Base-by-base conservation (phyloP, 2,329 filamentous ascomycete species). In the Aureobasidium uvarum region DNA sequence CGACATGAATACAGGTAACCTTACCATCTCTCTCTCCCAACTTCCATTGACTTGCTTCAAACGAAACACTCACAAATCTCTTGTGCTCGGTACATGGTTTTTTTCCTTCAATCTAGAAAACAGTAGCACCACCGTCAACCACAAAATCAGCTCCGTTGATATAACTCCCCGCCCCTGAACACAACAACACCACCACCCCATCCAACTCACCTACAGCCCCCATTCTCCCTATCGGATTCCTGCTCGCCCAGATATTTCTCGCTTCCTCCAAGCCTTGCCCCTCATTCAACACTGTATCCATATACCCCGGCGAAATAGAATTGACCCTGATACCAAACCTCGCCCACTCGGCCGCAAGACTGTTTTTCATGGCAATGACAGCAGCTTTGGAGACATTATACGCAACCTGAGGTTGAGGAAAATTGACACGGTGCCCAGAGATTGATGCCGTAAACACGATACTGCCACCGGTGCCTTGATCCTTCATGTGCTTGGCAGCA, bases 301-400 rank as follows among this genome's bases (percentile, higher is more conserved):
- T 91, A 70, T 92, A 92, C 0, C 89, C 89, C 0, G 90, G 90
- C 45, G 83, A 86, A 51, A 93, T 81, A 20, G 81, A 85, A 70
- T 93, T 92, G 5, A 89, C 86, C 2, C 87, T 77, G 67, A 93
- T 90, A 0, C 90, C 89, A 72, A 88, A 83, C 77, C 70, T 81
- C 0, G 86, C 87, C 89, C 89, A 92, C 75, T 93, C 90, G 0
- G 86, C 88, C 0, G 89, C 89, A 18, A 92, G 76, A 41, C 81
- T 86, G 68, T 82, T 85, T 58, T 85, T 86, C 69, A 92, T 74
- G 59, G 85, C 83, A 36, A 89, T 70, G 1, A 92, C 75, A 0
- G 84, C 88, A 0, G 87, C 85, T 74, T 93, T 93, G 68, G 83
- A 86, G 1, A 86, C 85, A 69, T 93, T 92, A 58, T 68, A 68